Percentiles rank a stretch among this genome's conserved stretches.
Evolutionary conservation across 1,139 yeast species (phyloP).

Genomic region (Arxiozyma bovina): DNA sequence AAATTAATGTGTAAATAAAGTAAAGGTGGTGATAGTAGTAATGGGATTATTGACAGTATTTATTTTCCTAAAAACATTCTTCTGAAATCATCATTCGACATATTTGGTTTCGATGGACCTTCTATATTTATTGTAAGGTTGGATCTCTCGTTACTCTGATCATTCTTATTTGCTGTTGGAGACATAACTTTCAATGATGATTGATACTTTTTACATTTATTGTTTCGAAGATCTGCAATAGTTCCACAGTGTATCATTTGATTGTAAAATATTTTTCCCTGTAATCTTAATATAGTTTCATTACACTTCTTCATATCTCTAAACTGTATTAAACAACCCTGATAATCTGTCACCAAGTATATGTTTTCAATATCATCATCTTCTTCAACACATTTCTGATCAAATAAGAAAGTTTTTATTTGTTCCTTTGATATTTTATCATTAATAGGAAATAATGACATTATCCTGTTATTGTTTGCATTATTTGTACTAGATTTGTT

Average conservation of each 20-base stretch:
- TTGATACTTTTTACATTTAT: neutral
- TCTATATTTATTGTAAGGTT: neutral
- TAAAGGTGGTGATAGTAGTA: neutral
- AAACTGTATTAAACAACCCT: conserved; percentile 50
- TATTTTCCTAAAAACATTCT: conserved; percentile 29
- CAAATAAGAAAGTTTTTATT: conserved; percentile 32
- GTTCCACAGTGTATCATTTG: conserved; percentile 34
- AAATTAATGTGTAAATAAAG: no score
- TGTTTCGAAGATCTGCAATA: conserved; percentile 30
- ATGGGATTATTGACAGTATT: neutral
- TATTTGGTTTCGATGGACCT: conserved; percentile 7
- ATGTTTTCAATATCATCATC: conserved; percentile 25
- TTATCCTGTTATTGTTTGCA: conserved; percentile 29
- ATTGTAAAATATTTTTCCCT: conserved; percentile 37
- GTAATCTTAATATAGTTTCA: conserved; percentile 43
- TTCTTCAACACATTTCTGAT: conserved; percentile 34
- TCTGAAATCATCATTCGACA: conserved; percentile 37
- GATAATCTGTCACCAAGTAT: conserved; percentile 40
- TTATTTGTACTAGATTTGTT: conserved; percentile 15
- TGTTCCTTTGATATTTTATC: conserved; percentile 41
- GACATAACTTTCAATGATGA: neutral
- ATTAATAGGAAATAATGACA: conserved; percentile 41
- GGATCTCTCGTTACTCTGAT: no score
- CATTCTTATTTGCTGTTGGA: neutral
- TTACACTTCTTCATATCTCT: conserved; percentile 45